These are phyloP conservation scores for Paraglomus occultum DNA, from an alignment of 192 early-diverging fungal species.

Conservation along the genomic window DNA sequence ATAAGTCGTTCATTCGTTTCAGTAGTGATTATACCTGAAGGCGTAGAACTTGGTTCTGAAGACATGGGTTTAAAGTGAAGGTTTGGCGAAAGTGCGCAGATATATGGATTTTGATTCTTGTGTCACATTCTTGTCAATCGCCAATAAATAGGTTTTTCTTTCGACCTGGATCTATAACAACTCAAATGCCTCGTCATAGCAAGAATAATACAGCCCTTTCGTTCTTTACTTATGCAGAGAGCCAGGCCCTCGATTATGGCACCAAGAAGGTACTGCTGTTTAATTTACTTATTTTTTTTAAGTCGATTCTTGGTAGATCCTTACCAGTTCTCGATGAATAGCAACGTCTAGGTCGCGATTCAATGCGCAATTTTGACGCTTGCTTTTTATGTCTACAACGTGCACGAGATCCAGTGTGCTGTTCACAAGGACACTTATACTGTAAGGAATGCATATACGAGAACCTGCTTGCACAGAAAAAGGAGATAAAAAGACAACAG, in stretches of 20 bases:
- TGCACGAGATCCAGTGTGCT: constrained; percentile 69
- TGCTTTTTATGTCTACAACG: constrained; percentile 85
- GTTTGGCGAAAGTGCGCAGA: too few relatives aligned
- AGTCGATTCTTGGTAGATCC: neutral
- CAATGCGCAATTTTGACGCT: constrained; percentile 79
- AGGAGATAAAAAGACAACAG: constrained; percentile 64
- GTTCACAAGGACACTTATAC: constrained; percentile 76
- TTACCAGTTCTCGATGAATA: constrained; percentile 25
- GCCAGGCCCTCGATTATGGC: constrained; percentile 84
- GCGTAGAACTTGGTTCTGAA: neutral
- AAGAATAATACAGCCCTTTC: constrained; percentile 91
- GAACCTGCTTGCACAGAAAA: constrained; percentile 81
- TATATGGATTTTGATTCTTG: too few relatives aligned
- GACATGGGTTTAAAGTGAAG: too few relatives aligned
- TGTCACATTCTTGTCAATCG: too few relatives aligned
- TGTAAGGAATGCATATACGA: constrained; percentile 89
- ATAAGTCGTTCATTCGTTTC: constrained; percentile 53
- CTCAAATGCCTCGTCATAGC: constrained; percentile 77
- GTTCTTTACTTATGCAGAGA: constrained; percentile 90
- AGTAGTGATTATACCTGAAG: constrained; percentile 20
- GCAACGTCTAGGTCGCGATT: constrained; percentile 81
- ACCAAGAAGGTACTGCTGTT: constrained; percentile 64
- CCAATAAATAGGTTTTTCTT: too few relatives aligned
- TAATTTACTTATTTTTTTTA: constrained; percentile 6
- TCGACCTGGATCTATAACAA: too few relatives aligned